Base-by-base conservation (phyloP, 345 rosid genomes). In the Lagerstroemia speciosa region DNA sequence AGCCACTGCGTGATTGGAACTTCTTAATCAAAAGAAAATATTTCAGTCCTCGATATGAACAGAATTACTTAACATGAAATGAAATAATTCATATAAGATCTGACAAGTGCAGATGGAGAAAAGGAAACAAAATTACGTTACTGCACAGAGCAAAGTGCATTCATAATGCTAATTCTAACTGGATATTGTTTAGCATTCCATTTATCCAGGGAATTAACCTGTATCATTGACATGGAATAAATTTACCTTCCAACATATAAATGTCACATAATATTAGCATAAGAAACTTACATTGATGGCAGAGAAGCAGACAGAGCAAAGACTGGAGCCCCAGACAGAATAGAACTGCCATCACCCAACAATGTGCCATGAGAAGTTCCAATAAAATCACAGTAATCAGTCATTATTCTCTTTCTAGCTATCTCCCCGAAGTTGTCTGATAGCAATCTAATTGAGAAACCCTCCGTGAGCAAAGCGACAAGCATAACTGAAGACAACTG, bases 381-480 rank as follows among this genome's bases (percentile, higher is more conserved):
- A 29, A 83, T 79, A 76, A 81, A 89, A 70, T 69, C 66, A 76
- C 77, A 72, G 74, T 85, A 91, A 74, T 86, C 93, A 26, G 85
- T 69, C 62, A 78, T 68, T 37, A 94, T 78, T 70, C 78, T 86
- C 80, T 85, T 78, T 68, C 80, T 81, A 26, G 88, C 88, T 9
- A 68, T 62, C 50, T 75, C 78, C 81, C 80, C 84, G 5, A 81
- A 53, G 72, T 72, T 75, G 63, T 81, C 85, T 10, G 92, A 78
- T 34, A 94, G 76, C 66, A 78, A 75, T 75, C 80, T 79, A 69
- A 91, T 65, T 6, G 99, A 86, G 76, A 94, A 88, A 37, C 93
- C 95, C 72, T 94, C 97, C 78, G 77, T 65, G 24, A 94, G 84
- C 79, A 94, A 78, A 68, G 90, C 86, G 69, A 80, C 73, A 70